Evolutionary conservation across 345 rosid species (phyloP).

Genomic region (Gossypium ekmanianum): DNA sequence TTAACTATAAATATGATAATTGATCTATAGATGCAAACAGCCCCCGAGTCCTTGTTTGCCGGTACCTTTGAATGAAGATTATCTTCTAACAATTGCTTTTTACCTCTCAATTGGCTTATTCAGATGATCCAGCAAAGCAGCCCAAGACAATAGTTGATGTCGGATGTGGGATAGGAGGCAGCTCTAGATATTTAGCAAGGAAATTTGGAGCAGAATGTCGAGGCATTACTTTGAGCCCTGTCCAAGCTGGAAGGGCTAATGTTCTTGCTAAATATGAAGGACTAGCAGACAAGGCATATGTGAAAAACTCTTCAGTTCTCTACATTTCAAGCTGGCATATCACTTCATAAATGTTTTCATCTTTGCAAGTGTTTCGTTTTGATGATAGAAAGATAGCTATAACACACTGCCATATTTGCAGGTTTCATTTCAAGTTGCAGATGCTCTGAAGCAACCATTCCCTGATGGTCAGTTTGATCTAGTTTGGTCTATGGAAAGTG

Average conservation of each 20-base stretch:
- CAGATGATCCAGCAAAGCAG: constrained; percentile 32
- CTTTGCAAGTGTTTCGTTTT: not conserved
- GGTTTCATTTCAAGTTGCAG: constrained; percentile 83
- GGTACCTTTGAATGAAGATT: not conserved
- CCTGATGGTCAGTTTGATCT: constrained; percentile 73
- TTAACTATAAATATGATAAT: not conserved
- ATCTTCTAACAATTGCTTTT: not conserved
- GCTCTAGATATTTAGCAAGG: constrained; percentile 72
- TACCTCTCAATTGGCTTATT: constrained; percentile 7
- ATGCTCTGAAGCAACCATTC: constrained; percentile 88
- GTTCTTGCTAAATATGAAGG: constrained; percentile 66
- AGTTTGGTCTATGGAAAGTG: constrained; percentile 98
- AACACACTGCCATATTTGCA: constrained; percentile 21
- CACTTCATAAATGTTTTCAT: not conserved
- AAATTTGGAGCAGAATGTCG: constrained; percentile 63
- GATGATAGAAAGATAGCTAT: not conserved
- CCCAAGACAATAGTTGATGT: constrained; percentile 82
- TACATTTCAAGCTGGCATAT: not conserved
- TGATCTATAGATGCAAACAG: not conserved
- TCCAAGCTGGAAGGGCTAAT: constrained; percentile 78
- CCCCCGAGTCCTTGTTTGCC: too few species aligned
- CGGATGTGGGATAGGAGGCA: constrained; percentile 96
- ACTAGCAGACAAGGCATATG: constrained; percentile 49
- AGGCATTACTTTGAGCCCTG: constrained; percentile 83
- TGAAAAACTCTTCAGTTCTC: not conserved